Evolutionary conservation across 306 rosid species (phyloP).

Genomic region (Leucaena leucocephala): DNA sequence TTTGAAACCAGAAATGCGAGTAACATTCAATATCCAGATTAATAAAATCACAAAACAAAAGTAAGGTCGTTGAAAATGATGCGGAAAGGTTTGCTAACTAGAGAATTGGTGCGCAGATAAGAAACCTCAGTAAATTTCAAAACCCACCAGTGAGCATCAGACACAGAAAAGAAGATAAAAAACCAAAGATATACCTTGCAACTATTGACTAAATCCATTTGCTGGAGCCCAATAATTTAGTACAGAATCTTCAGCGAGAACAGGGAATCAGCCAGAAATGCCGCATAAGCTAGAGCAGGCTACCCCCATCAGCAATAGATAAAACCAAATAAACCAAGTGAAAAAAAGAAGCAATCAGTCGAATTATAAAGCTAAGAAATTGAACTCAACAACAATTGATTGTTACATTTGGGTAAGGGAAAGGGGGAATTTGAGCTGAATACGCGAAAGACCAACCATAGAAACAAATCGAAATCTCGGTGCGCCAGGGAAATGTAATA

Average conservation of each 20-base stretch:
- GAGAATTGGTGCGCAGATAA: constrained; percentile 1
- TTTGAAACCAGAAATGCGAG: not conserved
- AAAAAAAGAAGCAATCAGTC: constrained; percentile 19
- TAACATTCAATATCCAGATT: not conserved
- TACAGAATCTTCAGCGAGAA: constrained; percentile 46
- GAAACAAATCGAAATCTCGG: constrained; percentile 5
- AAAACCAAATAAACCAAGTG: constrained; percentile 39
- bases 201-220: constrained; percentile 77
- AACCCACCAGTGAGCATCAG: not conserved
- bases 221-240: constrained; percentile 26
- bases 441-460: not conserved
- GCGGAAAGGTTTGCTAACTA: not conserved
- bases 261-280: constrained; percentile 31
- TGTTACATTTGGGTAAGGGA: not conserved
- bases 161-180: not conserved
- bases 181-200: constrained; percentile 62
- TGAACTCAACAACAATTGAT: not conserved
- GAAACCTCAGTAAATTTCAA: not conserved
- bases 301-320: constrained; percentile 43
- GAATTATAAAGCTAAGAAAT: constrained; percentile 13
- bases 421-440: constrained; percentile 18
- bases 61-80: not conserved
- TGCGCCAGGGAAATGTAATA: not conserved
- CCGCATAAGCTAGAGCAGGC: constrained; percentile 43
- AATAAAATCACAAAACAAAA: not conserved